Percentiles rank a stretch among this genome's conserved stretches.
Conservation (phyloP, 768 basidiomycete genomes). For the Sporobolomyces phaffii region DNA sequence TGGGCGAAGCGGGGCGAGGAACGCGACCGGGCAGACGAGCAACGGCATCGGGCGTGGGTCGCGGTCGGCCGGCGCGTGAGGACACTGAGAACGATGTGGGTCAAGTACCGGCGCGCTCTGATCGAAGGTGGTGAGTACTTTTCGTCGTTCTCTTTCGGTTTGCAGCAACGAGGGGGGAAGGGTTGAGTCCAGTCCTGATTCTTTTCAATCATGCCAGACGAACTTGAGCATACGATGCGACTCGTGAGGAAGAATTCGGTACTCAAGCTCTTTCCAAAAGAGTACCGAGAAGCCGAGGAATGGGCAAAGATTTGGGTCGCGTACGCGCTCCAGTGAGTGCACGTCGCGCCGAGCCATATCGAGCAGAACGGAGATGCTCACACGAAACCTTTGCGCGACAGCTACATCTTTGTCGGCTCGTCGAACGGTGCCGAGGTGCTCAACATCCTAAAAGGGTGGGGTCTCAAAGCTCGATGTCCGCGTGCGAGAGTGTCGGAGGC, state of each 20-base stretch:
- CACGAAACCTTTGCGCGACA: background rate
- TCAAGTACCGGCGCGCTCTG: conserved; percentile 4
- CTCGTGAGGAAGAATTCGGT: background rate
- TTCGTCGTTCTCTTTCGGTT: background rate
- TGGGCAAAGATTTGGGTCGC: conserved; percentile 36
- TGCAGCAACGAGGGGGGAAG: background rate
- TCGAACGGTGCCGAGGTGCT: conserved; percentile 21
- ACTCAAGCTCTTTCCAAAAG: conserved; percentile 16
- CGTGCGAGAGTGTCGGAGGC: too few relatives aligned
- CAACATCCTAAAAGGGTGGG: conserved; percentile 28
- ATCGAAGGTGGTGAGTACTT: conserved; percentile 12
- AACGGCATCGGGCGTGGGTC: conserved; percentile 8
- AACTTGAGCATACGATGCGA: conserved; percentile 28
- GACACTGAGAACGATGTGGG: conserved; percentile 26
- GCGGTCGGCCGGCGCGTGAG: conserved; percentile 1
- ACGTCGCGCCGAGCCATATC: background rate
- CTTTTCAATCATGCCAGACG: conserved; percentile 2
- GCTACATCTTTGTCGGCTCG: conserved; percentile 32
- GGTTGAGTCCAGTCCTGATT: too few relatives aligned
- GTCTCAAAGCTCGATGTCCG: background rate
- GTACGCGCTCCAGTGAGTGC: conserved; percentile 29
- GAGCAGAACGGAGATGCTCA: too few relatives aligned
- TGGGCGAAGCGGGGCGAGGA: background rate
- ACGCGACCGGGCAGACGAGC: conserved; percentile 5
- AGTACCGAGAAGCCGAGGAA: conserved; percentile 29